Base-by-base conservation (phyloP, 129 eudicot genomes). In the Dittrichia graveolens region DNA sequence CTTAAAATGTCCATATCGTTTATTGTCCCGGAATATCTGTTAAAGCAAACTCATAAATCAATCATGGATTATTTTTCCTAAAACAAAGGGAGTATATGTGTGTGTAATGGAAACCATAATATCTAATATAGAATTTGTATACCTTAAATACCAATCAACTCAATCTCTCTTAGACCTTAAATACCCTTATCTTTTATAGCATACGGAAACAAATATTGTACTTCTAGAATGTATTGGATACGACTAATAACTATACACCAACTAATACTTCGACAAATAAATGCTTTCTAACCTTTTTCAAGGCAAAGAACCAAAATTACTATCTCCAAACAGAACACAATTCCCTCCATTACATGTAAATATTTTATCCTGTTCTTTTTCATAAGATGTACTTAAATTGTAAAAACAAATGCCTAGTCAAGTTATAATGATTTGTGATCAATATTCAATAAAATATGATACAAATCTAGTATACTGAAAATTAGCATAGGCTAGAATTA, bases 1-100 rank as follows among this genome's bases (percentile, higher is more conserved):
- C 73, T 72, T 64, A 47, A 64, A 63, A 65, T 10, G 59, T 57
- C 65, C 82, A 61, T 37, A 54, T 19, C 11, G 18, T 74, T 74
- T 79, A 74, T 58, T 57, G 61, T 70, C 67, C 85, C 69, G 65
- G 76, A 64, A 59, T 46, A 46, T 68, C 82, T 75, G 80, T 55
- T 16, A 54, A 67, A 78, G 65, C 71, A 71, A 61, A 61, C 53
- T 24, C 19, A 40, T 50, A 15, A 69, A 61, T 73, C 61, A 61
- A 24, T 53, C 37, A 75, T 52, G 44, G 52, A 6, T 64, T 19
- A 8, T 64, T 37, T 24, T 67, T 24, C 31, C 6, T 11, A 18
- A 12, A 34, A 35, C 8, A 61, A 15, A 2, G 39, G 62, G n/a
- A 24, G 31, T 24, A 24, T 24, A 24, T 24, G 31, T 24, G 31